A percentile compares a stretch with the other conserved stretches of the same genome.
These are phyloP conservation scores for Colletotrichum musicola DNA, from an alignment of 2,329 filamentous ascomycete species.

Conservation along the genomic window DNA sequence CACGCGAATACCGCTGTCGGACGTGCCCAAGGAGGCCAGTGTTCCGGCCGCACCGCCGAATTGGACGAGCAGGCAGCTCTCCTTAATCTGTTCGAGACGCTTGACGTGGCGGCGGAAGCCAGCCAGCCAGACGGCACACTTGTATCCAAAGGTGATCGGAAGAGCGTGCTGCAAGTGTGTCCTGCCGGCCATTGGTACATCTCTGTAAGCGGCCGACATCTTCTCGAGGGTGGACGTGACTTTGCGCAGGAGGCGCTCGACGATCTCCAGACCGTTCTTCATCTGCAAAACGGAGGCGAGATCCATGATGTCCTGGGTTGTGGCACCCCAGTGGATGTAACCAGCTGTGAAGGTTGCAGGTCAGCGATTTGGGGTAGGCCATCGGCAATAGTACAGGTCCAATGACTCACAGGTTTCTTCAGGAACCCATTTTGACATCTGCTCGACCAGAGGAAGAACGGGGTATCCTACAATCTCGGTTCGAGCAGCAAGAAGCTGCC, in stretches of 20 bases:
- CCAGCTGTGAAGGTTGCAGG: slow-evolving; percentile 28
- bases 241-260: slow-evolving; percentile 57
- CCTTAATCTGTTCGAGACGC: slow-evolving; percentile 59
- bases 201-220: slow-evolving; percentile 59
- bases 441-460: slow-evolving; percentile 63
- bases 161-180: slow-evolving; percentile 70
- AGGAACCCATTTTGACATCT: slow-evolving; percentile 54
- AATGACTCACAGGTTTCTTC: slow-evolving; percentile 46
- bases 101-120: slow-evolving; percentile 61
- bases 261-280: slow-evolving; percentile 60
- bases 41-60: slow-evolving; percentile 70
- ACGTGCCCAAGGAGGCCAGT: slow-evolving; percentile 63
- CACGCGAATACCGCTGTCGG: slow-evolving; percentile 61
- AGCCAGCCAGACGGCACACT: slow-evolving; percentile 67
- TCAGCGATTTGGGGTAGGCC: background rate
- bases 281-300: slow-evolving; percentile 66
- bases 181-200: slow-evolving; percentile 68
- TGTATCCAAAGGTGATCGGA: slow-evolving; percentile 69
- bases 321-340: slow-evolving; percentile 70
- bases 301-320: slow-evolving; percentile 72
- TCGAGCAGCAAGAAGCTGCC: slow-evolving; percentile 54
- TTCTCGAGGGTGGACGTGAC: slow-evolving; percentile 57
- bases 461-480: slow-evolving; percentile 69
- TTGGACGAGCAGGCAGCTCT: slow-evolving; percentile 63
- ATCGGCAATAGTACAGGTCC: too few species aligned